These are phyloP conservation scores for Aquilaria sinensis DNA, from an alignment of 345 rosid species.

Conservation along the genomic window DNA sequence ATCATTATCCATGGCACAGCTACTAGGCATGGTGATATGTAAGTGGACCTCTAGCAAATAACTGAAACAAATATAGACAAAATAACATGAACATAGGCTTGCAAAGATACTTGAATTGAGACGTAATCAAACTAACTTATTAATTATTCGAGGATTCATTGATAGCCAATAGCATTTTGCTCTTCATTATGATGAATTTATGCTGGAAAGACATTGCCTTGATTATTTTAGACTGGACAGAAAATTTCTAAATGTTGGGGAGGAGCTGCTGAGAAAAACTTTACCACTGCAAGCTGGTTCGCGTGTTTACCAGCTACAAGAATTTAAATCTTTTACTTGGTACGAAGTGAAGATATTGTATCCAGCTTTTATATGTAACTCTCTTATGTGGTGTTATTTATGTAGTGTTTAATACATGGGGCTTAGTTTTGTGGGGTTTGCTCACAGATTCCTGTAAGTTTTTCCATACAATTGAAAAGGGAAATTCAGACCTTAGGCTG, in stretches of 20 bases:
- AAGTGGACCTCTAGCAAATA: conserved; percentile 16
- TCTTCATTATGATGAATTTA: background rate
- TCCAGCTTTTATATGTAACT: conserved; percentile 89
- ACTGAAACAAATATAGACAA: background rate
- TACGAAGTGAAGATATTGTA: conserved; percentile 98
- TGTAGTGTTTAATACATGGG: conserved; percentile 11
- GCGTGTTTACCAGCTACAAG: conserved; percentile 48
- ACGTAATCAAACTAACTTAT: background rate
- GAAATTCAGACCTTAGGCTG: conserved; percentile 23
- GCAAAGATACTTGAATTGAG: background rate
- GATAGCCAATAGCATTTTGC: too few relatives aligned
- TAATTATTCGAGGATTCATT: background rate
- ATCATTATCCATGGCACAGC: conserved; percentile 15
- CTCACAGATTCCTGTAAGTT: conserved; percentile 62
- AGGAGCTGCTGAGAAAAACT: conserved; percentile 66
- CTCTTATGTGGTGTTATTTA: conserved; percentile 6
- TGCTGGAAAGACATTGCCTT: background rate
- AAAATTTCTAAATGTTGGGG: conserved; percentile 46
- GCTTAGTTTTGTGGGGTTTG: background rate
- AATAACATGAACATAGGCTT: background rate
- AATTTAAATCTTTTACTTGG: conserved; percentile 65
- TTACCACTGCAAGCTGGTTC: conserved; percentile 53
- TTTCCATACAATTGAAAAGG: conserved; percentile 54
- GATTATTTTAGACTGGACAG: conserved; percentile 27
- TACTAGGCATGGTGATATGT: conserved; percentile 28